These are phyloP conservation scores for Cladosporium sp. DNA, from an alignment of 2,329 filamentous ascomycete genomes.

Conservation along the genomic window DNA sequence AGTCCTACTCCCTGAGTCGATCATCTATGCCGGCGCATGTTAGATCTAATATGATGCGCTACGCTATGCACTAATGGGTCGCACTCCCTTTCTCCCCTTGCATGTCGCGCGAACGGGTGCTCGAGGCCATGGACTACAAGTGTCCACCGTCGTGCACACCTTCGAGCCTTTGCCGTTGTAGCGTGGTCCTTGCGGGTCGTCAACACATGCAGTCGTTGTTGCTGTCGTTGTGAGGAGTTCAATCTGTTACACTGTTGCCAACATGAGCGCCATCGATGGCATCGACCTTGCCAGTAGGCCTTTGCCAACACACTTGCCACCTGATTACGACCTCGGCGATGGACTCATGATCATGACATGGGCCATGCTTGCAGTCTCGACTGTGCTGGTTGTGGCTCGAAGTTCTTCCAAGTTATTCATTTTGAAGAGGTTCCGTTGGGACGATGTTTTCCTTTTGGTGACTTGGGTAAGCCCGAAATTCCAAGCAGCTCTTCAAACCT, in stretches of 20 bases:
- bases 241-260: neutral
- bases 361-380: constrained; percentile 3
- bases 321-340: neutral
- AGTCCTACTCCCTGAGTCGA: neutral
- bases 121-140: neutral
- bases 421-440: neutral
- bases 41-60: neutral
- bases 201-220: neutral
- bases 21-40: neutral
- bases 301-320: neutral
- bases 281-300: neutral
- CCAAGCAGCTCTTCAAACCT: neutral
- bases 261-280: neutral
- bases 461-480: constrained; percentile 1
- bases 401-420: neutral
- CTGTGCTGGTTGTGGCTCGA: constrained; percentile 1
- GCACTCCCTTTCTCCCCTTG: neutral
- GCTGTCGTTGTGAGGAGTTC: neutral
- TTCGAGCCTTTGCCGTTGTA: neutral
- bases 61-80: neutral
- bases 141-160: constrained; percentile 1
- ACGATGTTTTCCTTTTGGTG: constrained; percentile 1
- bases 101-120: neutral
- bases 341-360: constrained; percentile 6
- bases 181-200: neutral